A percentile compares a stretch with the other conserved stretches of the same genome.
Conservation (phyloP, 306 rosid genomes). For the Arachis hypogaea region DNA sequence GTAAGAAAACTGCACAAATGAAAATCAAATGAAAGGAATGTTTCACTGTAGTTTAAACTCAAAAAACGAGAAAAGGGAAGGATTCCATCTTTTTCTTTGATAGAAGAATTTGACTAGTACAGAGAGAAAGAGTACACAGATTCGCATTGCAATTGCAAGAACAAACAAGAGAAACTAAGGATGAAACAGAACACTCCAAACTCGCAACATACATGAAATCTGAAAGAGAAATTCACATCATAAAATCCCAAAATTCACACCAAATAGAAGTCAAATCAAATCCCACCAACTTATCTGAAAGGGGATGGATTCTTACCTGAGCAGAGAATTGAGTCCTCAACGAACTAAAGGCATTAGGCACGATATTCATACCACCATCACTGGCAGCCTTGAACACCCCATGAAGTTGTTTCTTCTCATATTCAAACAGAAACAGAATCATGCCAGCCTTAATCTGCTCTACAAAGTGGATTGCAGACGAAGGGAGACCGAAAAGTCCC, state of each 20-base stretch:
- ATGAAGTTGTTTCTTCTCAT: conserved; percentile 57
- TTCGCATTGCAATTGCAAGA: neutral
- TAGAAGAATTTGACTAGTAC: neutral
- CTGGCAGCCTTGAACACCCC: conserved; percentile 63
- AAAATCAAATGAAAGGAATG: conserved; percentile 28
- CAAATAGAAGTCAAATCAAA: neutral
- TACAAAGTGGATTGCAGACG: conserved; percentile 46
- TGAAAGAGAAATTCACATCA: neutral
- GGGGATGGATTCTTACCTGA: conserved; percentile 52
- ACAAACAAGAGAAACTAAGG: neutral
- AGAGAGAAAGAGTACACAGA: neutral
- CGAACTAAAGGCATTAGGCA: conserved; percentile 48
- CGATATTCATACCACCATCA: conserved; percentile 55
- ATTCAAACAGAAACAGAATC: conserved; percentile 65
- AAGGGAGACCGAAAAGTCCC: conserved; percentile 44
- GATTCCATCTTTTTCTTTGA: neutral
- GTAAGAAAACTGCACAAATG: conserved; percentile 4
- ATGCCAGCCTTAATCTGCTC: conserved; percentile 56
- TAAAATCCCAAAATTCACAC: neutral
- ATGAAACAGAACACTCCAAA: neutral
- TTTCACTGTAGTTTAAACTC: neutral
- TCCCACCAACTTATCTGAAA: neutral
- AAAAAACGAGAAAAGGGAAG: neutral
- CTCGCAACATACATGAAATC: neutral
- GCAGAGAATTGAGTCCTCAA: conserved; percentile 58